Evolutionary conservation across 768 basidiomycete species (phyloP).

Genomic region (Macrolepiota dolichaula): DNA sequence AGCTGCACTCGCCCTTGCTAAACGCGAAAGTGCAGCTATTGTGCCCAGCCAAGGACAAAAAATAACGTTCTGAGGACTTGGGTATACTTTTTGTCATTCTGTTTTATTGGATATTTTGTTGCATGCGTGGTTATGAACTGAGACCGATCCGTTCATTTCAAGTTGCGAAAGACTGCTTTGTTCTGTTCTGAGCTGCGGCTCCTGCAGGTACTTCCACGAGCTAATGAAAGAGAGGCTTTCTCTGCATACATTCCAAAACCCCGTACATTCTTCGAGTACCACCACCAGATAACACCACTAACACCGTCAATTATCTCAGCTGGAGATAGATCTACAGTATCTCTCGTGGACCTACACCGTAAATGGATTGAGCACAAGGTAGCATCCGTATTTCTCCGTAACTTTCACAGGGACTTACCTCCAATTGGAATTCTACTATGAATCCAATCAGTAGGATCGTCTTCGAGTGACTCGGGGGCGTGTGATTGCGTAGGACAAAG

Average conservation of each 20-base stretch:
- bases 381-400: background rate
- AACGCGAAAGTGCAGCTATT: conserved; percentile 74
- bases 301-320: background rate
- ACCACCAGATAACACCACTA: background rate
- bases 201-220: background rate
- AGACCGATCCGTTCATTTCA: background rate
- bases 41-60: conserved; percentile 67
- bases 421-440: background rate
- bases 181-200: background rate
- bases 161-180: background rate
- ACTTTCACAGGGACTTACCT: background rate
- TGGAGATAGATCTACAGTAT: background rate
- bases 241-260: background rate
- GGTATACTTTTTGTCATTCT: background rate
- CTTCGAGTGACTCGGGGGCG: background rate
- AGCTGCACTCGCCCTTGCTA: conserved; percentile 74
- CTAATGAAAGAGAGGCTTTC: background rate
- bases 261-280: background rate
- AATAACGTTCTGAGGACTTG: conserved; percentile 52
- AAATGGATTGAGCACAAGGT: background rate
- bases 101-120: background rate
- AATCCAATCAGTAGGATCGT: background rate
- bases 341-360: background rate
- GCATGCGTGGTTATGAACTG: background rate
- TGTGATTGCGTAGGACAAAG: background rate